phyloP scores from a whole-genome alignment of 2,329 filamentous ascomycete genomes.

The Fusarium burgessii region DNA sequence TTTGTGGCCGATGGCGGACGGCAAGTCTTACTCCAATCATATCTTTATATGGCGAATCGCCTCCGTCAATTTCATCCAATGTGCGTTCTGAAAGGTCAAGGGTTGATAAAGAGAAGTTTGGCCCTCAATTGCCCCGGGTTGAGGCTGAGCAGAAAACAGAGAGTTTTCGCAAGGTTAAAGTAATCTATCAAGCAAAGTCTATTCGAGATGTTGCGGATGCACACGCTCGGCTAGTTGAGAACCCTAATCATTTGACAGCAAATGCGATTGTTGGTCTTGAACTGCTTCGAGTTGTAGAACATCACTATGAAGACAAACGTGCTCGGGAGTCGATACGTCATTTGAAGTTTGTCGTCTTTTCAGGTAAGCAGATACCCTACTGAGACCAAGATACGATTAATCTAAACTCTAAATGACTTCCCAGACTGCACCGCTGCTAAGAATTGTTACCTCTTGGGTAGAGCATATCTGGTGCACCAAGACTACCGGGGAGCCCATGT shows the following conservation, averaged over 20 bases:
- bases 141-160: not conserved
- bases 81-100: too few relatives aligned
- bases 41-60: not conserved
- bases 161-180: not conserved
- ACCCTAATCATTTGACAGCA: not conserved
- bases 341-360: not conserved
- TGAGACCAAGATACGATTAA: too few relatives aligned
- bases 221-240: not conserved
- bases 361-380: not conserved
- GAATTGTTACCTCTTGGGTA: not conserved
- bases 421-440: not conserved
- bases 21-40: not conserved
- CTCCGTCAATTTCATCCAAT: not conserved
- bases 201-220: not conserved
- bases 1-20: not conserved
- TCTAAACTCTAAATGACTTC: not conserved
- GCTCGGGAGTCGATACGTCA: not conserved
- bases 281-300: not conserved
- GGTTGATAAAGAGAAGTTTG: not conserved
- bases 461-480: not conserved
- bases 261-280: not conserved
- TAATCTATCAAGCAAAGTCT: not conserved
- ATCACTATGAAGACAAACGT: not conserved
- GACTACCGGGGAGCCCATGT: accelerated
- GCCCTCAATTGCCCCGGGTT: not conserved